A percentile compares a stretch with the other conserved stretches of the same genome.
These are phyloP conservation scores for Kodamaea jinghongensis DNA, from an alignment of 805 yeast species.

Conservation along the genomic window DNA sequence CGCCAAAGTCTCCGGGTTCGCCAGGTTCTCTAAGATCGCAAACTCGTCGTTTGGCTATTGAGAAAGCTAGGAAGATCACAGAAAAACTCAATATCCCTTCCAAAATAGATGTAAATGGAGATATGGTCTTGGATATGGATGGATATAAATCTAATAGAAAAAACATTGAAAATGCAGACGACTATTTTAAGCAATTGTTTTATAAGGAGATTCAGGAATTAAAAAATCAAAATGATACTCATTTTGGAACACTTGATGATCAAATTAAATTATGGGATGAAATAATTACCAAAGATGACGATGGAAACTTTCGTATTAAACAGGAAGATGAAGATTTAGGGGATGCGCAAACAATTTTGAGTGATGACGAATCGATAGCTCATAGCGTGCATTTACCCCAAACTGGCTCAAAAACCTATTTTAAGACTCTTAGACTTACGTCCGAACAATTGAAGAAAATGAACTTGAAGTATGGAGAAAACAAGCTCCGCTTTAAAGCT, in stretches of 20 bases:
- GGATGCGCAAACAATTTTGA: not conserved
- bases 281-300: conserved; percentile 50
- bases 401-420: conserved; percentile 45
- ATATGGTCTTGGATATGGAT: conserved; percentile 86
- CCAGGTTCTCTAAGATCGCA: conserved; percentile 21
- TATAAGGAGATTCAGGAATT: conserved; percentile 60
- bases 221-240: conserved; percentile 13
- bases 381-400: conserved; percentile 8
- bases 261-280: conserved; percentile 35
- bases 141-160: conserved; percentile 89
- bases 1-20: conserved; percentile 3
- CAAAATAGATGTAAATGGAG: conserved; percentile 84
- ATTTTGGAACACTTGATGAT: conserved; percentile 14
- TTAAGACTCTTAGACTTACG: conserved; percentile 85
- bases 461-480: conserved; percentile 73
- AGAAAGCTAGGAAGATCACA: conserved; percentile 61
- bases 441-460: conserved; percentile 81
- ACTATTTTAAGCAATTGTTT: conserved; percentile 66
- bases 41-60: conserved; percentile 40
- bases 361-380: conserved; percentile 3
- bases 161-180: conserved; percentile 74
- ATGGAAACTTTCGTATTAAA: conserved; percentile 64
- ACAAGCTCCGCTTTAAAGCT: conserved; percentile 74
- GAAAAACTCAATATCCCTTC: conserved; percentile 81
- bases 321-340: conserved; percentile 14